Evolutionary conservation across 306 rosid genomes (phyloP), one percentile per base, ranked within the genome.

Genomic region (Trifolium dubium): DNA sequence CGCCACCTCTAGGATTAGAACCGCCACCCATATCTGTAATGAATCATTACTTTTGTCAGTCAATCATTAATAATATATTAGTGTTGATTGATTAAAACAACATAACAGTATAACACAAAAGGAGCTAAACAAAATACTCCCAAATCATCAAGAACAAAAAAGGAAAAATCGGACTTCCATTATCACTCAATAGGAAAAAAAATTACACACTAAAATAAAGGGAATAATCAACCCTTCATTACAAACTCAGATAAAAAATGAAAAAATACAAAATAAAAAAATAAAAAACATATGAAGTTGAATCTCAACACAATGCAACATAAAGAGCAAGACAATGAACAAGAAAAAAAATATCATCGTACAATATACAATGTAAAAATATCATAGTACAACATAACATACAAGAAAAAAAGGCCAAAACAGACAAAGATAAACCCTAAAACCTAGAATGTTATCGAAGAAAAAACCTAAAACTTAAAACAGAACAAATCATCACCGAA

Each of bases 1-100:
- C 80, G 43, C 86, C 88, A 67, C 71, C 91, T 23, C 23, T 23
- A 23, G 23, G 23, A 23, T 23, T 23, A 23, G 23, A 23, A 1
- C 23, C 23, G 1, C 23, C 23, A 23, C 23, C 23, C 23, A 23
- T 23, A 23, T 23, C 74, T 77, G 64, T 54, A 31, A 29, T 30
- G 49, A 10, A 47, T 46, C 54, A 70, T 29, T 14, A 61, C 9
- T 51, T 13, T 64, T 6, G 46, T 23, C 46, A 9, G 50, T 28
- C 70, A 56, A 49, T 10, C 69, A 79, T 54, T 41, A 64, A 61
- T 15, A 62, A 15, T 0, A 23, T 15, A 62, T 23, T 0, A 23
- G 30, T 51, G 18, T 39, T 12, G 41, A 68, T 29, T 23, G 11
- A 60, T 74, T 10, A 28, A 5, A 41, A 29, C 23, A 47, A 18